A percentile compares a stretch with the other conserved stretches of the same genome.
Conservation (phyloP, 2,329 filamentous ascomycete species). For the Sporothrix globosa region DNA sequence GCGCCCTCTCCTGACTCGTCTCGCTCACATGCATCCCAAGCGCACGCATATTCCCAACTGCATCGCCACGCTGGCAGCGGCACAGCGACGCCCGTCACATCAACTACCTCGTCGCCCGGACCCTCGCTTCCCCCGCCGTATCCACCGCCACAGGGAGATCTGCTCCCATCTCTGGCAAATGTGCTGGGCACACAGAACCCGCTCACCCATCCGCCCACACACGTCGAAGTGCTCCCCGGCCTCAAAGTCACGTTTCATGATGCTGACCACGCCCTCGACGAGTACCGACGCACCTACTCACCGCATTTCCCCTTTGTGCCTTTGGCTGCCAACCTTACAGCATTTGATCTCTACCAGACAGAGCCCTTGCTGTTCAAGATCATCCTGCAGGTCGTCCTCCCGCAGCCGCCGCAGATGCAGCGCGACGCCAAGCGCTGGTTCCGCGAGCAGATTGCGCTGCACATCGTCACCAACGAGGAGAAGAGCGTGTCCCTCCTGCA, state of each 20-base stretch:
- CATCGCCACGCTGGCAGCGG: constrained; percentile 10
- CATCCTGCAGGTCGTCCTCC: constrained; percentile 44
- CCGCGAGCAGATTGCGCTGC: constrained; percentile 44
- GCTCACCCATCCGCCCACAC: constrained; percentile 11
- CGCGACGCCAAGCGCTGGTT: constrained; percentile 45
- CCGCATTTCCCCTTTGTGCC: constrained; percentile 48
- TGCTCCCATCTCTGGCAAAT: background rate
- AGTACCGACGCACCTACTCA: constrained; percentile 44
- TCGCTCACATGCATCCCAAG: background rate
- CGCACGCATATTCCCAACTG: background rate
- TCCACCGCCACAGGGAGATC: background rate
- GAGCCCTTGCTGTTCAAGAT: constrained; percentile 47
- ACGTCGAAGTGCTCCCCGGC: constrained; percentile 45
- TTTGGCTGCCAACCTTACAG: constrained; percentile 38
- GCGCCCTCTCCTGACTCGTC: constrained; percentile 20
- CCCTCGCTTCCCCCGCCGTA: background rate
- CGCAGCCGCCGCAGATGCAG: constrained; percentile 43
- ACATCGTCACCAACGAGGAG: constrained; percentile 46
- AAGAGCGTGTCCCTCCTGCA: constrained; percentile 46
- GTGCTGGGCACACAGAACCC: constrained; percentile 1
- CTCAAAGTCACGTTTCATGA: constrained; percentile 44
- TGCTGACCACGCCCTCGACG: constrained; percentile 42
- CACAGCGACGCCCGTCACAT: background rate
- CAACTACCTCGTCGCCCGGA: background rate
- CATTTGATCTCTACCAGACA: constrained; percentile 42